Evolutionary conservation across 106 monocot species (phyloP).

Genomic region (Ottelia alismoides): DNA sequence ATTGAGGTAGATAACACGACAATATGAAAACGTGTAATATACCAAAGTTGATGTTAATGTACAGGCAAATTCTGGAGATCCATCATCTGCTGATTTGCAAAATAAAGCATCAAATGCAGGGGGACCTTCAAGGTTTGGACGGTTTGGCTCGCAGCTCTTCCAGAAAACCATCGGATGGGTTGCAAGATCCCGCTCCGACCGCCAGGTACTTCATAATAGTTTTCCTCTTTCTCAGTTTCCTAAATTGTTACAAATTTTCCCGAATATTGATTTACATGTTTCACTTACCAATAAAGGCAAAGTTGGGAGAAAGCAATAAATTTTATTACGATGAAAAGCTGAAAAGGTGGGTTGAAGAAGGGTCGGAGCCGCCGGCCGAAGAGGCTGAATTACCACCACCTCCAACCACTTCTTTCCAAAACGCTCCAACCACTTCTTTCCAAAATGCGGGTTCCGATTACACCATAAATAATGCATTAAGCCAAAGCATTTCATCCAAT

Average conservation of each 20-base stretch:
- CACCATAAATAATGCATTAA: slow-evolving; percentile 33
- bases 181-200: slow-evolving; percentile 50
- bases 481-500: slow-evolving; percentile 13
- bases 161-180: slow-evolving; percentile 93
- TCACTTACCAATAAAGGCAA: slow-evolving; percentile 34
- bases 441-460: slow-evolving; percentile 42
- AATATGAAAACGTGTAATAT: neutral
- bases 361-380: slow-evolving; percentile 50
- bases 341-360: slow-evolving; percentile 98
- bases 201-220: slow-evolving; percentile 35
- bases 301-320: slow-evolving; percentile 80
- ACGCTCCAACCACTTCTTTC: slow-evolving; percentile 34
- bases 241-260: no score
- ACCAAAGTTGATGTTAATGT: neutral
- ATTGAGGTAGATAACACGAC: neutral
- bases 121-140: slow-evolving; percentile 64
- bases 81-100: slow-evolving; percentile 32
- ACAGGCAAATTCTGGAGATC: slow-evolving; percentile 10
- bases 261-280: no score
- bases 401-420: no score
- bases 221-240: neutral
- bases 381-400: slow-evolving; percentile 62
- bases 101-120: slow-evolving; percentile 29
- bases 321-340: slow-evolving; percentile 98
- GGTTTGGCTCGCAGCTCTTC: slow-evolving; percentile 55